Percentiles rank a stretch among this genome's conserved stretches.
phyloP scores from a whole-genome alignment of 1,284 basidiomycete species.

The Moniliophthora roreri region DNA sequence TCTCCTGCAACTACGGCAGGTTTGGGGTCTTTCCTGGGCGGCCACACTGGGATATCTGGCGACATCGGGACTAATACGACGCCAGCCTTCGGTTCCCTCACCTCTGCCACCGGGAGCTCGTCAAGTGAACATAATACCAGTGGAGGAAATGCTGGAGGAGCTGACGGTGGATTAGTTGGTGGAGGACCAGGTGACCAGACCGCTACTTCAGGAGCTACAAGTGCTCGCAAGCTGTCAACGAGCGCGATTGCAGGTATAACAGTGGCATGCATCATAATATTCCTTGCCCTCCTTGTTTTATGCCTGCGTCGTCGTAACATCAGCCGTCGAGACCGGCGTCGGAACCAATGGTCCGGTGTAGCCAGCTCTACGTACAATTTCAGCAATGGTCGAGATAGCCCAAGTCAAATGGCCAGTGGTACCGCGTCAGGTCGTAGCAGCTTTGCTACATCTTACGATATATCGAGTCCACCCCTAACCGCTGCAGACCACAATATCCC shows the following conservation, averaged over 20 bases:
- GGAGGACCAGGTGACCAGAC: neutral
- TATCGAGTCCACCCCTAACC: neutral
- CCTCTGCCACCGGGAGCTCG: neutral
- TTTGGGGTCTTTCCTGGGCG: too few relatives aligned
- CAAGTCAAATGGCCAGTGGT: conserved; percentile 1
- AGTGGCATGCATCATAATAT: conserved; percentile 22
- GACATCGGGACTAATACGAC: neutral
- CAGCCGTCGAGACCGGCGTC: conserved; percentile 27
- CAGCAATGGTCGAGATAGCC: neutral
- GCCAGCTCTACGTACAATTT: conserved; percentile 7
- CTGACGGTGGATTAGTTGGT: neutral
- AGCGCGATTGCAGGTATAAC: conserved; percentile 29
- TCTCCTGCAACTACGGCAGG: too few relatives aligned
- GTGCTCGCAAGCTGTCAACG: conserved; percentile 20
- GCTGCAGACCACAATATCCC: neutral
- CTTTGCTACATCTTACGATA: conserved; percentile 45
- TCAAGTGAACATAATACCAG: neutral
- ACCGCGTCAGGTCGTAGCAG: conserved; percentile 34
- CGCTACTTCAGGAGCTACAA: conserved; percentile 3
- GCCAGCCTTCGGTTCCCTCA: conserved; percentile 6
- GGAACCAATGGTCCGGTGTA: conserved; percentile 25
- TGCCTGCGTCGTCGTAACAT: conserved; percentile 33
- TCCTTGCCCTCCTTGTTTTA: conserved; percentile 25
- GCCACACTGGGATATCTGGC: neutral
- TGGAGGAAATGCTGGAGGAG: neutral